Percentiles rank a stretch among this genome's conserved stretches.
phyloP scores from a whole-genome alignment of 2,329 filamentous ascomycete species.

The Dissoconium aciculare region DNA sequence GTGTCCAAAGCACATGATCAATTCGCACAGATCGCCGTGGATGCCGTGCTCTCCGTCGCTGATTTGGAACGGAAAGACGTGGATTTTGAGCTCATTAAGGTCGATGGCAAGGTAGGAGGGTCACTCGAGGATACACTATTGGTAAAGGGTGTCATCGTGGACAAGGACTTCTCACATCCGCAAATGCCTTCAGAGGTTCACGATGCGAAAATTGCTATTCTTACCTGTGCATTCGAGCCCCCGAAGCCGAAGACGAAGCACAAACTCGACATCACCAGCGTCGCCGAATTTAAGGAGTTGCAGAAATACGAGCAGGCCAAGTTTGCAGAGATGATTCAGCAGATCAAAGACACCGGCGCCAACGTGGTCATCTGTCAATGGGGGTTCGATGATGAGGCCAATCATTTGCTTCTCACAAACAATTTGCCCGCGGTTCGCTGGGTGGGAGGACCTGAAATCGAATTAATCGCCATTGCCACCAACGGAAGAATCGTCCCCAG shows the following conservation, averaged over 20 bases:
- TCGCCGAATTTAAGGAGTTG: constrained; percentile 96
- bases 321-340: constrained; percentile 95
- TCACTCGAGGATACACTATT: constrained; percentile 83
- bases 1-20: constrained; percentile 98
- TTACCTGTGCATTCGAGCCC: constrained; percentile 96
- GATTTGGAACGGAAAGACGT: constrained; percentile 94
- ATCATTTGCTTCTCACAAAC: constrained; percentile 93
- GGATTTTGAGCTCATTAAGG: constrained; percentile 98
- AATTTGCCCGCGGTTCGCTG: constrained; percentile 88
- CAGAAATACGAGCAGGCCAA: constrained; percentile 93
- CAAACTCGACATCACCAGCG: constrained; percentile 90
- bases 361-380: constrained; percentile 98
- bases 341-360: constrained; percentile 93
- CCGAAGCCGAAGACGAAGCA: constrained; percentile 99
- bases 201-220: constrained; percentile 92
- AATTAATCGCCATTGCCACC: constrained; percentile 94
- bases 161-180: constrained; percentile 99
- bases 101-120: constrained; percentile 94
- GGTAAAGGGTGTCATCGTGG: constrained; percentile 94
- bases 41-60: constrained; percentile 90
- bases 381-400: constrained; percentile 98
- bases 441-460: constrained; percentile 96
- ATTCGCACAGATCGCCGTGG: constrained; percentile 92
- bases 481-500: constrained; percentile 95
- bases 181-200: constrained; percentile 95